Conservation (phyloP, 139 green algal genomes). For the Volvox africanus region DNA sequence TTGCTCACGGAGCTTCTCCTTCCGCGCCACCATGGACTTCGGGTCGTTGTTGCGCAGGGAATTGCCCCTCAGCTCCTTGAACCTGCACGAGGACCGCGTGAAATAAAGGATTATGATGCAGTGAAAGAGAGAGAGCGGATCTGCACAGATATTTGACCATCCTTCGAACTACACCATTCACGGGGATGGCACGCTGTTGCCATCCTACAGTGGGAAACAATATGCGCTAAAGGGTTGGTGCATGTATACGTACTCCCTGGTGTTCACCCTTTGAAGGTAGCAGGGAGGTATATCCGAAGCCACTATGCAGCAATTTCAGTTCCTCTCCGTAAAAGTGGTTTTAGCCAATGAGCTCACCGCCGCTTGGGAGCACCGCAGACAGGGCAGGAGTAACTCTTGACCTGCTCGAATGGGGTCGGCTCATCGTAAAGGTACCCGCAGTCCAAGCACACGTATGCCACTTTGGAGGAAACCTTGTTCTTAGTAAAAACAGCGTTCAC, state of each 20-base stretch:
- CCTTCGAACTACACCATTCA: too few species aligned
- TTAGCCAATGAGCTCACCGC: slow-evolving; percentile 2
- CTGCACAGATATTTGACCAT: too few species aligned
- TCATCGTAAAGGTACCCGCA: slow-evolving; percentile 49
- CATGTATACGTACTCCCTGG: too few species aligned
- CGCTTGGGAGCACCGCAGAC: slow-evolving; percentile 37
- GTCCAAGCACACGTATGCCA: slow-evolving; percentile 40
- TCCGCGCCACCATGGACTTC: slow-evolving; percentile 40
- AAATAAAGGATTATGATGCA: too few species aligned
- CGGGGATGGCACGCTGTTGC: too few species aligned
- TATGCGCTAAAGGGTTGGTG: too few species aligned
- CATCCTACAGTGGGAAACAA: too few species aligned
- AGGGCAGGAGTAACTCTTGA: slow-evolving; percentile 43
- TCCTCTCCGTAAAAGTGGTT: too few species aligned
- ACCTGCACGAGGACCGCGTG: background rate
- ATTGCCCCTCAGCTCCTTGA: slow-evolving; percentile 37
- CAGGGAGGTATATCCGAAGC: too few species aligned
- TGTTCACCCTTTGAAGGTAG: too few species aligned
- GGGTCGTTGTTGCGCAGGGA: slow-evolving; percentile 26
- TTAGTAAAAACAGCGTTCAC: slow-evolving; percentile 33
- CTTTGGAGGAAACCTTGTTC: slow-evolving; percentile 12
- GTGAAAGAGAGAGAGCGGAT: too few species aligned
- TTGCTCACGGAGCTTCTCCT: slow-evolving; percentile 36
- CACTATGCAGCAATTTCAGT: too few species aligned
- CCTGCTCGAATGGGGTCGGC: slow-evolving; percentile 3